Evolutionary conservation across 179 eudicot genomes (phyloP), one percentile per base, ranked within the genome.

Genomic region (Corrigiola litoralis): DNA sequence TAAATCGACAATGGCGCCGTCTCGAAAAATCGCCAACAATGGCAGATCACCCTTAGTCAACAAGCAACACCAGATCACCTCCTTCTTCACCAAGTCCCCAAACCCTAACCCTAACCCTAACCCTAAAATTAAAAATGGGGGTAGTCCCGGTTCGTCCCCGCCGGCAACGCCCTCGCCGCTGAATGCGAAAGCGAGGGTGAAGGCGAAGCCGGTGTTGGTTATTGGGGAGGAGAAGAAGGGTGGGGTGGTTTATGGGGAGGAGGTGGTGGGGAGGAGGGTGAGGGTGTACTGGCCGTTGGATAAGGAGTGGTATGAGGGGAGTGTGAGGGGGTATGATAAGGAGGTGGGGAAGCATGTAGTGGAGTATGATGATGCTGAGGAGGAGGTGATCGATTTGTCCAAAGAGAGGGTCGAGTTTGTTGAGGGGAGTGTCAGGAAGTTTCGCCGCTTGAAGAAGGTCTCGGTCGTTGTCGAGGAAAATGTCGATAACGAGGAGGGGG

Each of bases 211-310:
- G 14, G 23, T 70, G 1, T 46, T 88, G 29, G 80, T 82, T 23
- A 70, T 90, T 33, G 86, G 81, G 4, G 48, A 77, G 1, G 59
- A 62, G 4, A 58, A 79, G 56, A 48, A 66, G 14, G 27, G 41
- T 17, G 72, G 72, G 4, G 31, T n/a, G 40, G 33, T 33, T 31
- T 28, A 58, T 50, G 89, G 83, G 2, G 80, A 79, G 1, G 90
- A 92, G 51, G 90, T 83, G 17, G 81, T 87, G 49, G 63, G 77
- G 54, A 70, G 64, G 65, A 81, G 88, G 46, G 61, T 94, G 71
- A 84, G 76, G 87, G 95, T 94, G 73, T 94, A 72, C 47, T 87
- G 99, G 99, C 94, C 97, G 40, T 63, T 94, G 20, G 99, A 94
- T 33, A 70, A 79, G 57, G 52, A 67, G 17, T 94, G 99, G 98